These are phyloP conservation scores for Symbiodinium natans DNA, from an alignment of 73 alveolate genomes.

Conservation along the genomic window DNA sequence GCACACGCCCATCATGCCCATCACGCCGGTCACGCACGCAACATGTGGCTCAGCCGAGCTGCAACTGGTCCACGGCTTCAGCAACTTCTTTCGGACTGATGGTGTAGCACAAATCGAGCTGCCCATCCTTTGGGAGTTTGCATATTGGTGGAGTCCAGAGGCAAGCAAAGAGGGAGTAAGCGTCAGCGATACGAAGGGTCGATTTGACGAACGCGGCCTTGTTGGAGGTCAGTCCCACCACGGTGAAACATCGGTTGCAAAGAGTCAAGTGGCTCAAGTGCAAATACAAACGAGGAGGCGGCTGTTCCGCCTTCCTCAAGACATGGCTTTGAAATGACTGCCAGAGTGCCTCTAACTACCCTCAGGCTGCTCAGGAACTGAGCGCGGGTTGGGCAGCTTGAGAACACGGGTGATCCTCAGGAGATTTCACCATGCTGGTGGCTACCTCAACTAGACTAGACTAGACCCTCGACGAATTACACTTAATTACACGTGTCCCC, in stretches of 20 bases:
- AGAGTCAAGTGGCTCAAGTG: too few relatives aligned
- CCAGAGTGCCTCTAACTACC: background rate
- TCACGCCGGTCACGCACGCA: too few relatives aligned
- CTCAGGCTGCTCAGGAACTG: background rate
- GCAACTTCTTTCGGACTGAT: constrained; percentile 3
- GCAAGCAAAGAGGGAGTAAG: too few relatives aligned
- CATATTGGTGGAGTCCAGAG: too few relatives aligned
- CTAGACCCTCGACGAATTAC: too few relatives aligned
- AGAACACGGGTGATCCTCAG: background rate
- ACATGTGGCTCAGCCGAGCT: background rate
- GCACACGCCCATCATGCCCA: too few relatives aligned
- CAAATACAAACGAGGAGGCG: background rate
- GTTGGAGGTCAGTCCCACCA: background rate
- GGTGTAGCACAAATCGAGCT: constrained; percentile 13
- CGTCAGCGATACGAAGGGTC: too few relatives aligned
- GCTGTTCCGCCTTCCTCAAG: background rate
- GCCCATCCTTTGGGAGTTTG: background rate
- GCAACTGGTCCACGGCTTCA: background rate
- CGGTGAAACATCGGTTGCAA: background rate
- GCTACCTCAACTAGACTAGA: too few relatives aligned
- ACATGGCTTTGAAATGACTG: background rate
- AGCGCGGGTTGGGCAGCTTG: constrained; percentile 13
- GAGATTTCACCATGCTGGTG: too few relatives aligned
- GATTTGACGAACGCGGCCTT: too few relatives aligned
- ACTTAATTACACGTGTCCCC: too few relatives aligned